These are phyloP conservation scores for Plenodomus lindquistii DNA, from an alignment of 2,329 filamentous ascomycete genomes.

Conservation along the genomic window DNA sequence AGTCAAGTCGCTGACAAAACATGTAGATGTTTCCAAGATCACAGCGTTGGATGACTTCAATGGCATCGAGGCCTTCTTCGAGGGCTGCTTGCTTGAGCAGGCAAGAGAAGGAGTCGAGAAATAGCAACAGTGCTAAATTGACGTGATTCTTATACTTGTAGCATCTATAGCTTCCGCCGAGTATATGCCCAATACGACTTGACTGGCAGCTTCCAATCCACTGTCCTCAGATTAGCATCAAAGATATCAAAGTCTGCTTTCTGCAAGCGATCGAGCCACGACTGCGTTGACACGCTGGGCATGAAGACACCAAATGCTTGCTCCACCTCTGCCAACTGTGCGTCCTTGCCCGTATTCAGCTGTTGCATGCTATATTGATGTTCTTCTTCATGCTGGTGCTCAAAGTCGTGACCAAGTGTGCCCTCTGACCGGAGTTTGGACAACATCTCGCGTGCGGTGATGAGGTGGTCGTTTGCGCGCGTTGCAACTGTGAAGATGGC, in stretches of 20 bases:
- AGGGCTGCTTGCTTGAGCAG: conserved; percentile 15
- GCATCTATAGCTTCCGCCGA: conserved; percentile 52
- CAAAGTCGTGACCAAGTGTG: conserved; percentile 82
- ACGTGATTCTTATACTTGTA: not conserved
- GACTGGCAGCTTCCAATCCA: conserved; percentile 87
- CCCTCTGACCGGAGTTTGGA: conserved; percentile 74
- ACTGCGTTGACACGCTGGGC: conserved; percentile 74
- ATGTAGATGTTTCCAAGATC: conserved; percentile 34
- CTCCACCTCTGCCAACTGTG: conserved; percentile 59
- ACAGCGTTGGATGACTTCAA: conserved; percentile 24
- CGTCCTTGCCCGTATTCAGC: conserved; percentile 39
- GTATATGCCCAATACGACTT: conserved; percentile 67
- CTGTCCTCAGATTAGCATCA: conserved; percentile 63
- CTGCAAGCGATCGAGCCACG: conserved; percentile 80
- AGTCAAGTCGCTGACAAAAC: conserved; percentile 5
- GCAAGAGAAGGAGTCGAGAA: not conserved
- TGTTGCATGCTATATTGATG: conserved; percentile 54
- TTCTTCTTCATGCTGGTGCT: conserved; percentile 79
- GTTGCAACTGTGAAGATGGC: conserved; percentile 92
- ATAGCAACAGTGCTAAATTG: too few species aligned
- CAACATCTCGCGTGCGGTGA: conserved; percentile 91
- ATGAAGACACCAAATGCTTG: conserved; percentile 78
- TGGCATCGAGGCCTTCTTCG: conserved; percentile 28
- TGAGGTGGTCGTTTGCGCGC: conserved; percentile 91
- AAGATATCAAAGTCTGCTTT: conserved; percentile 83